A percentile compares a stretch with the other conserved stretches of the same genome.
Conservation (phyloP, 2,329 filamentous ascomycete species). For the Fusarium musae region DNA sequence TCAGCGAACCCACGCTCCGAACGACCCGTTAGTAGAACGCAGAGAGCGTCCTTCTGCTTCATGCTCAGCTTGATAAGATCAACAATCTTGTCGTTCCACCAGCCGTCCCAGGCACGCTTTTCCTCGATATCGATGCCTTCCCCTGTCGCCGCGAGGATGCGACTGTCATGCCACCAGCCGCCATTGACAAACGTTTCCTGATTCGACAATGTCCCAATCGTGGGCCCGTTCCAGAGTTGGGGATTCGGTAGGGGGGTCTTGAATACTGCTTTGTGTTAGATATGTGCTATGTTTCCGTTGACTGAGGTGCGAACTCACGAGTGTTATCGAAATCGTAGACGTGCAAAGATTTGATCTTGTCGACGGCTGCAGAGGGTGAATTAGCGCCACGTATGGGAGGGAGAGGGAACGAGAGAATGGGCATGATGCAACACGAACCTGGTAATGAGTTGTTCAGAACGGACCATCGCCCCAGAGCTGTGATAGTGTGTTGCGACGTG, state of each 20-base stretch:
- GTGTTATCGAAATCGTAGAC: slow-evolving; percentile 99
- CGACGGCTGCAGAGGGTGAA: slow-evolving; percentile 57
- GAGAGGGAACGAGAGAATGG: neutral
- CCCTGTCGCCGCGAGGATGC: slow-evolving; percentile 87
- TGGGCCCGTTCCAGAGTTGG: slow-evolving; percentile 83
- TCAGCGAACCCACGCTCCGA: slow-evolving; percentile 80
- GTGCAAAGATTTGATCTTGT: slow-evolving; percentile 82
- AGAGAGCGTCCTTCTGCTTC: slow-evolving; percentile 84
- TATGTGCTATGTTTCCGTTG: neutral
- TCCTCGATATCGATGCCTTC: slow-evolving; percentile 86
- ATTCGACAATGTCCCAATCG: slow-evolving; percentile 79
- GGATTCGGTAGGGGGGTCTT: slow-evolving; percentile 89
- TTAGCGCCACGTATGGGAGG: slow-evolving; percentile 25
- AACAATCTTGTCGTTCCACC: slow-evolving; percentile 95
- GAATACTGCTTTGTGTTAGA: slow-evolving; percentile 71
- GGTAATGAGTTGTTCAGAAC: slow-evolving; percentile 78
- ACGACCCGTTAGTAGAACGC: slow-evolving; percentile 87
- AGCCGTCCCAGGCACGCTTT: slow-evolving; percentile 84
- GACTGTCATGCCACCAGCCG: slow-evolving; percentile 96
- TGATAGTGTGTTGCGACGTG: slow-evolving; percentile 66
- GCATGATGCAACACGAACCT: slow-evolving; percentile 55
- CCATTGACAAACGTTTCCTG: slow-evolving; percentile 83
- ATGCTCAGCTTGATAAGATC: slow-evolving; percentile 84
- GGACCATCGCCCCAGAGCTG: slow-evolving; percentile 86
- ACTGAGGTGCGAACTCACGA: slow-evolving; percentile 60